Base-by-base conservation (phyloP, 805 yeast species). In the Candida boidinii region DNA sequence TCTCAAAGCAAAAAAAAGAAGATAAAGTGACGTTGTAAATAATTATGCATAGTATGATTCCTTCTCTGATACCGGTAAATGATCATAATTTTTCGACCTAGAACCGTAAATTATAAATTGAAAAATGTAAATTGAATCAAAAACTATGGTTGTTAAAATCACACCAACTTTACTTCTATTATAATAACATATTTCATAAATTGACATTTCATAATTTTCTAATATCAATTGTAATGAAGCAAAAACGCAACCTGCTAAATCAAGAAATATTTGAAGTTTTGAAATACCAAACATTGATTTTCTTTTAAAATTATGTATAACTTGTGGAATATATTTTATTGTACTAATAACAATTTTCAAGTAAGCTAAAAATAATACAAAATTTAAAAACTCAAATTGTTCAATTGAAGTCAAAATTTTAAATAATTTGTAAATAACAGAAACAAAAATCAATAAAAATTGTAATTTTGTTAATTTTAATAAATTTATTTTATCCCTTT, bases 321-420 rank as follows among this genome's bases (percentile, higher is more conserved):
- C 61, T 42, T 70, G 76, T 1, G 76, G 76, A 19, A 82, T 56
- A 41, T 70, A 66, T 45, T 70, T 70, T 29, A 64, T 49, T 23
- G 61, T 54, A 38, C 71, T 64, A 42, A 67, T 54, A 26, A 50
- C 38, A 14, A 70, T 60, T 48, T 70, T 70, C 39, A 64, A 59
- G 27, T 63, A 55, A 2, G 74, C 68, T 15, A 69, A 48, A 26
- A 58, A 45, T 19, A 62, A 43, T 0, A 69, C 64, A 7, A 68
- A 56, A 26, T 60, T 62, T 17, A 67, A 48, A 16, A 46, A 43
- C 17, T 57, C 48, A 49, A 1, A 53, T 53, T 52, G 51, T 45
- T 16, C 13, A 14, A n/a, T 37, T 45, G 26, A 12, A 41, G 9
- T 24, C 44, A 46, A 29, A 56, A 35, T 20, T 41, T 40, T 26